Evolutionary conservation across 805 yeast genomes (phyloP).

Genomic region (Candida rishiriensis): DNA sequence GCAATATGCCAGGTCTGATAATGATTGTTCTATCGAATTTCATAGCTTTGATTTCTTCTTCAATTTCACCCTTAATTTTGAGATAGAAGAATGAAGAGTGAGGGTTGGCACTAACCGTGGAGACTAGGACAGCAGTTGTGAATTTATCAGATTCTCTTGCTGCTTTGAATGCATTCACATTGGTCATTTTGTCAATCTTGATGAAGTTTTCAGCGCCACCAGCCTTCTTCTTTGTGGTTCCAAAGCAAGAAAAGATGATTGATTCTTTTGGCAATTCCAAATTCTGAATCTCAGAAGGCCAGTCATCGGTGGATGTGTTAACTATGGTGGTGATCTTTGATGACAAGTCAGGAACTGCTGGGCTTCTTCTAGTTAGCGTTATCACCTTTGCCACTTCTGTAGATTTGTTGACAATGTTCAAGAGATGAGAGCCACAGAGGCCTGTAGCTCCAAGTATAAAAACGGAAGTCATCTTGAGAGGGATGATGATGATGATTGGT

Average conservation of each 20-base stretch:
- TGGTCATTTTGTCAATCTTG: constrained; percentile 71
- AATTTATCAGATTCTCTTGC: constrained; percentile 65
- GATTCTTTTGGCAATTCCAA: constrained; percentile 31
- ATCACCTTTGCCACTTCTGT: constrained; percentile 35
- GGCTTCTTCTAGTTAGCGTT: constrained; percentile 50
- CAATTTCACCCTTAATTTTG: constrained; percentile 71
- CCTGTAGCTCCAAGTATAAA: constrained; percentile 75
- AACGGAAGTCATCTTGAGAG: constrained; percentile 4
- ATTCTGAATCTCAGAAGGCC: constrained; percentile 40
- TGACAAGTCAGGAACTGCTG: constrained; percentile 18
- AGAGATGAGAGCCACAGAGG: constrained; percentile 58
- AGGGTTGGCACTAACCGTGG: constrained; percentile 60
- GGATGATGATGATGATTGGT: too few relatives aligned
- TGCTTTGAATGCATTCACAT: constrained; percentile 61
- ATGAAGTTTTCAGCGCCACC: constrained; percentile 70
- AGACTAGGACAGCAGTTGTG: constrained; percentile 61
- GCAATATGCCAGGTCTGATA: constrained; percentile 68
- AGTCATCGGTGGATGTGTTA: constrained; percentile 43
- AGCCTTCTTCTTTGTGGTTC: constrained; percentile 69
- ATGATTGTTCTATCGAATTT: constrained; percentile 70
- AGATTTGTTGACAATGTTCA: constrained; percentile 40
- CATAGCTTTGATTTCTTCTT: constrained; percentile 57
- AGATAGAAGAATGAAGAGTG: constrained; percentile 57
- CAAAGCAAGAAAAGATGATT: constrained; percentile 60
- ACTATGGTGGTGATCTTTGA: constrained; percentile 32